Conservation (phyloP, 371 early-diverging fungal species). For the Ecytonucleospora hepatopenaei region DNA sequence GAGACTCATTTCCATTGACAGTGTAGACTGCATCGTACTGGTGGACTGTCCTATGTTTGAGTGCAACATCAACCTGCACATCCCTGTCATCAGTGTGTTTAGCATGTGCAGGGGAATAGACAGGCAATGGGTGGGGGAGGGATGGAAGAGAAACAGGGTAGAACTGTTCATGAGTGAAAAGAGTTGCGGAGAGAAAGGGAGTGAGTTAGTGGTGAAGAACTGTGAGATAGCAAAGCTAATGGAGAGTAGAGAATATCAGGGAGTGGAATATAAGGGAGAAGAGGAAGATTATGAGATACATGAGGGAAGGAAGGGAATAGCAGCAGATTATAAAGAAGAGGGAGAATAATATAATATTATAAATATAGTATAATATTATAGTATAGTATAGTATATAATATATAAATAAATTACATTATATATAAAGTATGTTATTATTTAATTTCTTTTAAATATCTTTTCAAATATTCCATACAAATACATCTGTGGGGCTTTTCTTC, state of each 20-base stretch:
- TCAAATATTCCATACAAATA: neutral
- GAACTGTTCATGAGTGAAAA: neutral
- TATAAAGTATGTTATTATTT: neutral
- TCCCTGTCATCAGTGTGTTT: conserved; percentile 45
- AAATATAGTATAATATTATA: neutral
- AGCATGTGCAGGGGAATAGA: conserved; percentile 22
- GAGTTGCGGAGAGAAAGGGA: neutral
- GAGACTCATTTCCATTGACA: conserved; percentile 42
- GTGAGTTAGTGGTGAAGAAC: neutral
- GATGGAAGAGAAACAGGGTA: conserved; percentile 15
- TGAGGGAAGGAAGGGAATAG: conserved; percentile 36
- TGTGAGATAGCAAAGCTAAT: conserved; percentile 20
- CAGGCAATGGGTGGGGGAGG: conserved; percentile 23
- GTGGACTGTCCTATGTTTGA: conserved; percentile 48
- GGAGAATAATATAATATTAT: neutral
- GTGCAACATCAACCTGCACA: conserved; percentile 25
- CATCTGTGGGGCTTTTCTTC: neutral
- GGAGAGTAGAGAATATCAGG: conserved; percentile 19
- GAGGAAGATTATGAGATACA: conserved; percentile 33
- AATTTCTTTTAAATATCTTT: neutral
- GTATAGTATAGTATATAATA: neutral
- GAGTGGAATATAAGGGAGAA: conserved; percentile 17
- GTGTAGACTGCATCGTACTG: conserved; percentile 43
- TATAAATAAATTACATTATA: neutral
- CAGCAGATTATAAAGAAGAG: conserved; percentile 32